Base-by-base conservation (phyloP, 495 filamentous ascomycete species). In the Lentithecium fluviatile region DNA sequence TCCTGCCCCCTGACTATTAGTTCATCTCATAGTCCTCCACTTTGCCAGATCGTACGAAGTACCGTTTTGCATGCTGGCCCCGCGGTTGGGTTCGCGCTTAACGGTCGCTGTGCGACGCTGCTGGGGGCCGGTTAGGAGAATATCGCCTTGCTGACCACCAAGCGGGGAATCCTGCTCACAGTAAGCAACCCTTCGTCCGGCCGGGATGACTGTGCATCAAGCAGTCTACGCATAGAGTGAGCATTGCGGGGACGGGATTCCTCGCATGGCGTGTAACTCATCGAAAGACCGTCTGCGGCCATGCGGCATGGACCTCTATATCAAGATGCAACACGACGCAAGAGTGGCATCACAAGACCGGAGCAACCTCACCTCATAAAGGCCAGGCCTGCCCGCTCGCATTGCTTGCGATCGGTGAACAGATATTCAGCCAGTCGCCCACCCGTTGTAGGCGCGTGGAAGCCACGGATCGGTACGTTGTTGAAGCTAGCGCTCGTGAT, bases 291-390 rank as follows among this genome's bases (percentile, higher is more conserved):
- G 6, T 52, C 53, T 62, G 59, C 59, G 43, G 43, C 52, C 58
- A 24, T n/a, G 34, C 48, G 50, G 58, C 58, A 50, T 48, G 10
- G 40, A 49, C 17, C 7, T 36, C 57, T 47, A 57, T 58, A 51
- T 60, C 57, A 19, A 25, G 38, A 34, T 20, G 38, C 48, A 52
- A 52, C 49, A 52, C 34, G 57, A 52, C 37, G 48, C 45, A 20
- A 34, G 37, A 62, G 36, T 24, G 3, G 52, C 29, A 37, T 56
- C 52, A 62, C 59, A 43, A 62, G 52, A 56, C 52, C 51, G 11
- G 34, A n/a, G n/a, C 24, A 32, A 5, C 40, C 15, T 43, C 40
- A 6, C 6, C 19, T 6, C 45, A 55, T 34, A 60, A 23, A 50
- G 42, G 52, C 43, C 59, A 52, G 51, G 11, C 43, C 42, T 54